phyloP scores from a whole-genome alignment of 169 alveolate genomes.

The Plasmodium falciparum region DNA sequence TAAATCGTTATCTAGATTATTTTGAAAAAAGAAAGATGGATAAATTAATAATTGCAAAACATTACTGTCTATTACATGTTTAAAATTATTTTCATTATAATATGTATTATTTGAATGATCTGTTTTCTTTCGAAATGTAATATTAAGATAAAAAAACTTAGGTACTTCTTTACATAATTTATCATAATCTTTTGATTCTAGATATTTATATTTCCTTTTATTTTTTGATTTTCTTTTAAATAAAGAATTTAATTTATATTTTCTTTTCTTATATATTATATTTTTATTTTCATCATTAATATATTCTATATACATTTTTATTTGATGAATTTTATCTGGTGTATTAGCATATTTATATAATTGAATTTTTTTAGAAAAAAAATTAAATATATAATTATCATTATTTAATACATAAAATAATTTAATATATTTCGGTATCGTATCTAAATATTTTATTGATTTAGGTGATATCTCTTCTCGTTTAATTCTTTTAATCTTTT shows the following conservation, averaged over 20 bases:
- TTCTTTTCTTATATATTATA: slow-evolving; percentile 48
- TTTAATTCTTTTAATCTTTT: slow-evolving; percentile 37
- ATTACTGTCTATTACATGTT: slow-evolving; percentile 51
- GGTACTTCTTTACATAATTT: slow-evolving; percentile 45
- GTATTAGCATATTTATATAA: slow-evolving; percentile 16
- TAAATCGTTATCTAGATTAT: slow-evolving; percentile 38
- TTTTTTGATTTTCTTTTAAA: slow-evolving; percentile 7
- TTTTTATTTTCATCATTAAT: slow-evolving; percentile 42
- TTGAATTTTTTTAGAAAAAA: slow-evolving; percentile 41
- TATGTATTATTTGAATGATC: neutral
- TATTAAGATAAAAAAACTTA: slow-evolving; percentile 14
- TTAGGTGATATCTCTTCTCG: slow-evolving; percentile 23
- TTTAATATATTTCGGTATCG: slow-evolving; percentile 24
- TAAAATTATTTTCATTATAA: slow-evolving; percentile 32
- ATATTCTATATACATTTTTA: slow-evolving; percentile 39
- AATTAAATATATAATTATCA: slow-evolving; percentile 39
- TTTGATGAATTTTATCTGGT: neutral
- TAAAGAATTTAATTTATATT: slow-evolving; percentile 25
- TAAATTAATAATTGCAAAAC: slow-evolving; percentile 41
- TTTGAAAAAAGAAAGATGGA: slow-evolving; percentile 42
- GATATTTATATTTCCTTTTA: slow-evolving; percentile 18
- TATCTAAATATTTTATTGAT: slow-evolving; percentile 32
- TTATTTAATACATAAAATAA: slow-evolving; percentile 13
- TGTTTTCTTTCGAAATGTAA: slow-evolving; percentile 26
- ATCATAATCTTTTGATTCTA: slow-evolving; percentile 31